Evolutionary conservation across 2,329 filamentous ascomycete species (phyloP), one percentile per base, ranked within the genome.

Genomic region (Colletotrichum sp.): DNA sequence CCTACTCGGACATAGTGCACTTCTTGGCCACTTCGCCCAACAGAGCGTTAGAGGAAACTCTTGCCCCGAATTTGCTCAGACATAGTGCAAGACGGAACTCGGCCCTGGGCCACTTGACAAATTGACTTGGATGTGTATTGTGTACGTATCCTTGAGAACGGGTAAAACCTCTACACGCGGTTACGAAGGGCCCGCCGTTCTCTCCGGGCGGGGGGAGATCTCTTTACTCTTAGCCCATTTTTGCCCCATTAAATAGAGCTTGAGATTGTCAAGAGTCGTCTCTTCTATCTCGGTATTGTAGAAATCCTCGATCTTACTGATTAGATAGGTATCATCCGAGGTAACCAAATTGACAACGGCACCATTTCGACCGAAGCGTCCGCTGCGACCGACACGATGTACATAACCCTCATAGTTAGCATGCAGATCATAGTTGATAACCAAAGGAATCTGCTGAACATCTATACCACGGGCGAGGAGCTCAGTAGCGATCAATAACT

Each of bases 261-360:
- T 57, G 52, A 57, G 6, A 57, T 57, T 57, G 12, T 57, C 52
- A 57, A 57, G 12, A 57, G 21, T 57, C 8, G 21, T 99, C 93
- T 99, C 97, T 90, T 99, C 97, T 81, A 99, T 99, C 91, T 99
- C 97, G 87, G 97, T 99, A 92, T 95, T 98, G 94, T 99, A 99
- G 93, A 99, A 99, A 90, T 98, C 95, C 89, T 99, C 97, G 82
- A 99, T 99, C 89, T 99, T 97, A 87, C 97, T 93, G 95, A 99
- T 98, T 95, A 99, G 99, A 87, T 96, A 96, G 84, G 99, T 96
- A 88, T 99, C 97, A 81, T 99, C 97, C 83, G 96, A 95, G 78
- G 96, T 99, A 87, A 99, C 97, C 87, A 99, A 99, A 95, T 99
- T 99, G 92, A 99, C 99, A 84, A 97, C 97, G 87, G 99, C 97